Percentiles rank a stretch among this genome's conserved stretches.
Evolutionary conservation across 371 early-diverging fungal species (phyloP).

Genomic region (Mortierella sp.): DNA sequence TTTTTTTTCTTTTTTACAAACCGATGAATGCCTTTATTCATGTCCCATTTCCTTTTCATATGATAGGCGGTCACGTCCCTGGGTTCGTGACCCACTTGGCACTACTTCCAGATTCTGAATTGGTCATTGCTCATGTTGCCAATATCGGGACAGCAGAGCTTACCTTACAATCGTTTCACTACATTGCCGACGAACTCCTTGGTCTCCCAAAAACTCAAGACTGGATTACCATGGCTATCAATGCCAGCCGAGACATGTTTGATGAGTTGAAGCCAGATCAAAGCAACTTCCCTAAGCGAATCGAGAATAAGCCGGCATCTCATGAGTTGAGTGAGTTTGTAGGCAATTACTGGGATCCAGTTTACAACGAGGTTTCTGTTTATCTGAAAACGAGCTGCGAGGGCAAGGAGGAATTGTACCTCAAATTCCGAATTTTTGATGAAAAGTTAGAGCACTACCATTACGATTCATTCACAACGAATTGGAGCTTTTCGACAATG

Average conservation of each 20-base stretch:
- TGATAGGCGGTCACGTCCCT: conserved; percentile 15
- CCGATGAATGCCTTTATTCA: not conserved
- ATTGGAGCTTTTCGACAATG: too few species aligned
- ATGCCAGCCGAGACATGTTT: not conserved
- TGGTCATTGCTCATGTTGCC: conserved; percentile 21
- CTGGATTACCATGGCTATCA: conserved; percentile 13
- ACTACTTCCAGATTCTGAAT: conserved; percentile 24
- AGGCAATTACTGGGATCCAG: conserved; percentile 16
- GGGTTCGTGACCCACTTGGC: conserved; percentile 17
- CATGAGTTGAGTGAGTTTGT: conserved; percentile 18
- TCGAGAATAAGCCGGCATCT: conserved; percentile 13
- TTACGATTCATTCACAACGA: not conserved
- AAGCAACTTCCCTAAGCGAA: not conserved
- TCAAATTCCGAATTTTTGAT: conserved; percentile 5
- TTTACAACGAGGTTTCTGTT: conserved; percentile 8
- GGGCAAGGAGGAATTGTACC: conserved; percentile 2
- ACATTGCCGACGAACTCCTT: conserved; percentile 30
- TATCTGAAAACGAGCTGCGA: not conserved
- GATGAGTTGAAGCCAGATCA: too few species aligned
- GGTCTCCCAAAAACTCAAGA: conserved; percentile 19
- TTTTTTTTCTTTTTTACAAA: not conserved
- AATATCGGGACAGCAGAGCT: conserved; percentile 15
- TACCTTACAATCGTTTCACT: conserved; percentile 5
- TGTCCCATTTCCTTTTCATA: not conserved
- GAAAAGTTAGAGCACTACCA: conserved; percentile 28